Base-by-base conservation (phyloP, 2,329 filamentous ascomycete genomes). In the Colletotrichum falcatum region DNA sequence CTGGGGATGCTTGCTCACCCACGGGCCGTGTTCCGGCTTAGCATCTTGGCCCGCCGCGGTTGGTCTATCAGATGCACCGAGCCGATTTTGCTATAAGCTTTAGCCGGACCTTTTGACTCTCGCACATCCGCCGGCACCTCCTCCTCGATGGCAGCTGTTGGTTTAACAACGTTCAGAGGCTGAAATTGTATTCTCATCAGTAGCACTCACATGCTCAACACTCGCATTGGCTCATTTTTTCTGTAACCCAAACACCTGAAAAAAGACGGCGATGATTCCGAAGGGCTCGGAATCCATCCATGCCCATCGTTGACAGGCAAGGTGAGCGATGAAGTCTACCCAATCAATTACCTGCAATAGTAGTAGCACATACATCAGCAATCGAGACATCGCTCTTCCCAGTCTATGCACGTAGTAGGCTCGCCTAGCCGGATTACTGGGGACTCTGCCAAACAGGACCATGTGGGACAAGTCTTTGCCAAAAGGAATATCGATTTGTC, bases 401-500 rank as follows among this genome's bases (percentile, higher is more conserved):
- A 28, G 26, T 28, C 20, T 3, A 12, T 16, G 8, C 28, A 16
- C 26, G 28, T 5, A 20, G 28, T 5, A 20, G 5, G 30, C 51
- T 8, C 6, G 11, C 30, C 18, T n/a, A 16, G 11, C 6, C n/a
- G 28, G 30, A 3, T n/a, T 28, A 16, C 33, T 23, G 8, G 33
- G 8, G 44, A 14, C 48, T 0, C 9, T 14, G 44, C 26, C 18
- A 20, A 51, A 16, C 63, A 46, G 56, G 51, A 58, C 53, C 42
- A 66, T 61, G 63, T 61, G 56, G 58, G 49, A 58, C 49, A 65
- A 18, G n/a, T 18, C 51, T 5, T 1, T 49, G 44, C 44, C 11
- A n/a, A 20, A 1, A 1, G 5, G 12, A 44, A 53, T 26, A 60
- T 58, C 8, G 23, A 56, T 23, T 18, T 58, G 35, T 49, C 56